Percentiles rank a stretch among this genome's conserved stretches.
phyloP scores from a whole-genome alignment of 805 yeast species.

The Lachancea thermotolerans region DNA sequence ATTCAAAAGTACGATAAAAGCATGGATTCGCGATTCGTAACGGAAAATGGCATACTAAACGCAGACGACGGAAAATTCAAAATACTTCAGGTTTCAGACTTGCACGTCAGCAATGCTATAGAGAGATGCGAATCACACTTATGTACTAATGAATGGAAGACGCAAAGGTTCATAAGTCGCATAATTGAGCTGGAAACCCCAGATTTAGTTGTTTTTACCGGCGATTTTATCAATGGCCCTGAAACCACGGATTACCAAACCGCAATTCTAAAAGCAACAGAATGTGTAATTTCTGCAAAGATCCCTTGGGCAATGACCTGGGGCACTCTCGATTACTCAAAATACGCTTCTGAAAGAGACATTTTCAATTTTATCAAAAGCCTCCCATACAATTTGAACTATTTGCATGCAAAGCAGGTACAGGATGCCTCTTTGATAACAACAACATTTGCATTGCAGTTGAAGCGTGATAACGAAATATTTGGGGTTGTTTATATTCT shows the following conservation, averaged over 20 bases:
- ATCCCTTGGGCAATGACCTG: conserved; percentile 56
- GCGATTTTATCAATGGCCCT: conserved; percentile 53
- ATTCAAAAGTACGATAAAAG: neutral
- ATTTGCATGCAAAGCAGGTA: conserved; percentile 23
- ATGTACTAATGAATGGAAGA: conserved; percentile 50
- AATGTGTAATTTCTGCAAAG: conserved; percentile 44
- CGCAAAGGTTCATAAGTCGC: conserved; percentile 42
- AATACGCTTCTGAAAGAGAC: conserved; percentile 38
- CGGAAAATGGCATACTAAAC: neutral
- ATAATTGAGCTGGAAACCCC: conserved; percentile 53
- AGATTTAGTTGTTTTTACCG: conserved; percentile 56
- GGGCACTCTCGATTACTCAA: conserved; percentile 59
- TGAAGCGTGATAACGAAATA: neutral
- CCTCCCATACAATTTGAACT: conserved; percentile 46
- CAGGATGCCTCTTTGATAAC: neutral
- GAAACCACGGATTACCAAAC: conserved; percentile 55
- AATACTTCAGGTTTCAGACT: conserved; percentile 59
- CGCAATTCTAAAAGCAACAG: conserved; percentile 49
- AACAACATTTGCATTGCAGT: neutral
- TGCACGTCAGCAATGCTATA: conserved; percentile 56
- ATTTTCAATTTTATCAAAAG: conserved; percentile 38
- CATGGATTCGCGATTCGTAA: neutral
- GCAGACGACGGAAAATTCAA: conserved; percentile 24
- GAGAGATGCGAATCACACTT: conserved; percentile 23
- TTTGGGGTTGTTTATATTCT: conserved; percentile 10